Evolutionary conservation across 345 rosid species (phyloP), one percentile per base, ranked within the genome.

Genomic region (Aquilaria sinensis): DNA sequence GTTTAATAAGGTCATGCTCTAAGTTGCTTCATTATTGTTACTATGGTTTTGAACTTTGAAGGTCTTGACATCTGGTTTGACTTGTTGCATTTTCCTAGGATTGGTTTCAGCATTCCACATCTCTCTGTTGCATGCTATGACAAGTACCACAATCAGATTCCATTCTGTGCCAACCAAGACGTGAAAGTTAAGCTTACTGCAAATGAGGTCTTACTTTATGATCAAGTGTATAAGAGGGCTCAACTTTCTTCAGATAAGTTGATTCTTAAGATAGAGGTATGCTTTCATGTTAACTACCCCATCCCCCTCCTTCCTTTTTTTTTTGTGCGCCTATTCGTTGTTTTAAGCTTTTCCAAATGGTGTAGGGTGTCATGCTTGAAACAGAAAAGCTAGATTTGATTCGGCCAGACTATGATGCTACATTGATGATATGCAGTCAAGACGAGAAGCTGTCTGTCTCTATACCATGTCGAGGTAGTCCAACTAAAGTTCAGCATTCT

Each of bases 381-480:
- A 71, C 74, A 51, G 31, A 45, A 53, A 59, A 31, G 47, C 66
- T 89, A 60, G 88, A 86, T 67, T 47, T 47, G 37, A 75, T 84
- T 52, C 72, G 77, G 43, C 90, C 85, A 57, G 41, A 29, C 41
- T 86, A 77, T 70, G 74, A 61, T 46, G 83, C 84, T 57, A 75
- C 68, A 52, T 64, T 84, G 70, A 63, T 71, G 74, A 69, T 89
- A 77, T 70, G 64, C 56, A 31, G 71, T 4, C 51, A 9, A 54
- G 70, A 77, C 57, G 66, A 70, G 41, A 63, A 67, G 37, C 56
- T 57, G 13, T 51, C 81, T 34, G 63, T 79, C 64, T 69, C 77
- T n/a, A 64, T 81, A 62, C 72, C 77, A 60, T 86, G 86, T 75
- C 69, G 61, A 77, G 84, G 96, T 89, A 81, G 55, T 53, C 30